phyloP scores from a whole-genome alignment of 352 stramenopile species.

The Phytophthora nicotianae region DNA sequence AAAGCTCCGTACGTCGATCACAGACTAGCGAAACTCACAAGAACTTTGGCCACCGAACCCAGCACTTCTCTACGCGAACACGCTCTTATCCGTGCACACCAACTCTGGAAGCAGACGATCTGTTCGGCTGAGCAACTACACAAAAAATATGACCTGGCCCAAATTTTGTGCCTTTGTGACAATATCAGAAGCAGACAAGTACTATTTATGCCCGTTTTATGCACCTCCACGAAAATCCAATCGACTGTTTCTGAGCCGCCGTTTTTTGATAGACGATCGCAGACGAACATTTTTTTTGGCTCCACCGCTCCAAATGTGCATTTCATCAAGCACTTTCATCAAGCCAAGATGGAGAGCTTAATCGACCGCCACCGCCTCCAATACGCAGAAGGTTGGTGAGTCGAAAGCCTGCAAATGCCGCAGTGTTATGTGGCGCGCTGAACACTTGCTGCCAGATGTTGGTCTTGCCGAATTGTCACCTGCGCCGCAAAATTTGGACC shows the following conservation, averaged over 20 bases:
- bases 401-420: neutral
- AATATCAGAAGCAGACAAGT: constrained; percentile 13
- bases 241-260: constrained; percentile 8
- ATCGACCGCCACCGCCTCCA: neutral
- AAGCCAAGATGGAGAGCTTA: no score
- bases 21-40: constrained; percentile 3
- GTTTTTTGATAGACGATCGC: constrained; percentile 22
- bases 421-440: constrained; percentile 8
- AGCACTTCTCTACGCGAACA: no score
- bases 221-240: constrained; percentile 14
- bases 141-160: neutral
- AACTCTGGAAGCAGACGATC: no score
- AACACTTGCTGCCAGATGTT: constrained; percentile 6
- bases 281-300: constrained; percentile 7
- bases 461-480: constrained; percentile 8
- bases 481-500: constrained; percentile 18
- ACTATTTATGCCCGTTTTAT: constrained; percentile 8
- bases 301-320: neutral
- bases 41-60: neutral
- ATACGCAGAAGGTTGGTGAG: neutral
- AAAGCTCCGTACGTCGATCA: neutral
- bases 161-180: constrained; percentile 8
- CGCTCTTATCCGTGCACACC: no score
- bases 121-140: neutral
- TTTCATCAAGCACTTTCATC: no score